Conservation (phyloP, 2,329 filamentous ascomycete genomes). For the Aureobasidium melanogenum region DNA sequence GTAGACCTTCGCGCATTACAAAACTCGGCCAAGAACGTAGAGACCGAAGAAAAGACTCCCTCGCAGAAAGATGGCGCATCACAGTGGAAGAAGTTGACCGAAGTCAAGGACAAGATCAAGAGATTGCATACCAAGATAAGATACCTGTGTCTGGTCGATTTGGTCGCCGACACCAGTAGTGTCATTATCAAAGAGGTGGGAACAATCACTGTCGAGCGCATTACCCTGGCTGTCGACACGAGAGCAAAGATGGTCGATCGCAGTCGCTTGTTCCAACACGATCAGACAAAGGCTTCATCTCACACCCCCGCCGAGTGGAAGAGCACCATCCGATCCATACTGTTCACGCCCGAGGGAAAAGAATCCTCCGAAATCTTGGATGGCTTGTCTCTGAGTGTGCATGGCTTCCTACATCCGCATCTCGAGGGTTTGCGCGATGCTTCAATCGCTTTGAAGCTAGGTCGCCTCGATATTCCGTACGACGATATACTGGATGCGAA, state of each 20-base stretch:
- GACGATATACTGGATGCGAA: slow-evolving; percentile 68
- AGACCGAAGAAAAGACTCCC: slow-evolving; percentile 13
- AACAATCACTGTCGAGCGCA: slow-evolving; percentile 71
- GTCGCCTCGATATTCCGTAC: slow-evolving; percentile 79
- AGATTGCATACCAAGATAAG: slow-evolving; percentile 75
- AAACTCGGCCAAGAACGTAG: slow-evolving; percentile 18
- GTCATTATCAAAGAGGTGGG: slow-evolving; percentile 73
- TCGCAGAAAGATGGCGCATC: slow-evolving; percentile 15
- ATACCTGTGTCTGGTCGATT: slow-evolving; percentile 82
- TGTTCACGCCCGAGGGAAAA: slow-evolving; percentile 77
- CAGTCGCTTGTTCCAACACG: slow-evolving; percentile 77
- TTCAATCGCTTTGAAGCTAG: slow-evolving; percentile 81
- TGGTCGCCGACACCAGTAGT: slow-evolving; percentile 68
- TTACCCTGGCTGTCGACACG: slow-evolving; percentile 84
- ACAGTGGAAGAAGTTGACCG: slow-evolving; percentile 71
- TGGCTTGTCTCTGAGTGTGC: slow-evolving; percentile 77
- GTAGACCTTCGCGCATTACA: slow-evolving; percentile 63
- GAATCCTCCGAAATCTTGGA: slow-evolving; percentile 86
- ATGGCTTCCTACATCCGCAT: slow-evolving; percentile 80
- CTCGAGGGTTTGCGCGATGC: slow-evolving; percentile 83
- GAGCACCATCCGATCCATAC: slow-evolving; percentile 70
- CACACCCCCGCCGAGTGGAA: slow-evolving; percentile 90
- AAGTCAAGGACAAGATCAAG: slow-evolving; percentile 78
- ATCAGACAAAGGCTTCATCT: slow-evolving; percentile 53
- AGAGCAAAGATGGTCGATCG: slow-evolving; percentile 84